phyloP scores from a whole-genome alignment of 768 basidiomycete species.

The Mycena chlorophos region DNA sequence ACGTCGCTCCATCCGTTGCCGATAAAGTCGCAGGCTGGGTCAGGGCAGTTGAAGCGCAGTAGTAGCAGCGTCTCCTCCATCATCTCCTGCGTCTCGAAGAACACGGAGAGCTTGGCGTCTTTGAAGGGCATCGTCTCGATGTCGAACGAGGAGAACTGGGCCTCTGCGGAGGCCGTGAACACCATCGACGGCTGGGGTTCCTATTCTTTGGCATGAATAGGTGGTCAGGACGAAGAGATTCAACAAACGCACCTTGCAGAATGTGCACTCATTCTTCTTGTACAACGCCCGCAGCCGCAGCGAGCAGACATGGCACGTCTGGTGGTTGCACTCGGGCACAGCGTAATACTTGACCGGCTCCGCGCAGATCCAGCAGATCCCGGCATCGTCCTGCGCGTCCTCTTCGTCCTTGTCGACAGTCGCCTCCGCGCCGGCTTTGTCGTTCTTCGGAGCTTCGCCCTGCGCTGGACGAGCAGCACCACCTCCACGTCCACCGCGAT shows the following conservation, averaged over 20 bases:
- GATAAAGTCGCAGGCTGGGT: conserved; percentile 77
- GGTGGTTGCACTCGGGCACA: conserved; percentile 87
- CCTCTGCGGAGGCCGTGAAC: conserved; percentile 68
- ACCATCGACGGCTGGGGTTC: conserved; percentile 74
- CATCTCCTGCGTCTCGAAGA: conserved; percentile 88
- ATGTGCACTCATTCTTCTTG: conserved; percentile 91
- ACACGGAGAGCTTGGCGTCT: conserved; percentile 72
- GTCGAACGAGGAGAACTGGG: conserved; percentile 58
- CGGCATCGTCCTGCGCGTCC: conserved; percentile 35
- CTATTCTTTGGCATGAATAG: conserved; percentile 36
- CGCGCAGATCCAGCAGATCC: conserved; percentile 90
- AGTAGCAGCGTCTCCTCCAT: conserved; percentile 93
- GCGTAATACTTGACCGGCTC: conserved; percentile 91
- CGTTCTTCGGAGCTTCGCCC: too few species aligned
- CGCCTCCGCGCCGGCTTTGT: not conserved
- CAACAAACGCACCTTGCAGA: conserved; percentile 77
- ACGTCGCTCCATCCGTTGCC: conserved; percentile 89
- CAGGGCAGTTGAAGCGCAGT: conserved; percentile 93
- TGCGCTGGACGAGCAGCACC: too few species aligned
- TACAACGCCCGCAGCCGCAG: conserved; percentile 86
- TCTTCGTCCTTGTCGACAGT: not conserved
- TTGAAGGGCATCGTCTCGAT: conserved; percentile 59
- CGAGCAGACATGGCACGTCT: conserved; percentile 93
- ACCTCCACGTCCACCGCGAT: too few species aligned
- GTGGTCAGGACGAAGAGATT: not conserved